Conservation (phyloP, 352 stramenopile species). For the Sclerospora graminicola region DNA sequence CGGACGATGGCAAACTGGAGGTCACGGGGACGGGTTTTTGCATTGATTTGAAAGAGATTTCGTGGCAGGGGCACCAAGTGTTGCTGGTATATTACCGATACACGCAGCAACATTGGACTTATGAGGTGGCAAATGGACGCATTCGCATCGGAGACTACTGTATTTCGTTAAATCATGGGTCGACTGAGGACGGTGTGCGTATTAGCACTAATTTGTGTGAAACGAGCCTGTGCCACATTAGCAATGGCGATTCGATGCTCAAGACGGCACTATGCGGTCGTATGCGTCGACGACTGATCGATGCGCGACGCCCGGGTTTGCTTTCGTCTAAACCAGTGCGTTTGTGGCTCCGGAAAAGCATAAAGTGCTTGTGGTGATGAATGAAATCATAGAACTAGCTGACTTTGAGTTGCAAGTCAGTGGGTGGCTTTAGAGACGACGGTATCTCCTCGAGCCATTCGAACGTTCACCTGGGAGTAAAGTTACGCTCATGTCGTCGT, state of each 20-base stretch:
- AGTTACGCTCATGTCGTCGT: background rate
- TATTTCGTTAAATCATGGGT: no score
- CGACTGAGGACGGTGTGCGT: no score
- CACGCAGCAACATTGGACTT: no score
- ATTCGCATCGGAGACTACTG: slow-evolving; percentile 60
- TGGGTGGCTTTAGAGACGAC: slow-evolving; percentile 35
- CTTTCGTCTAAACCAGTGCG: slow-evolving; percentile 55
- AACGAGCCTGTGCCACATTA: slow-evolving; percentile 27
- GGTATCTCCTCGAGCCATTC: slow-evolving; percentile 38
- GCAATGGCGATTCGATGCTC: slow-evolving; percentile 42
- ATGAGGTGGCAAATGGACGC: slow-evolving; percentile 24
- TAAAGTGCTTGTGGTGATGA: slow-evolving; percentile 74
- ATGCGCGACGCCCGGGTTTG: slow-evolving; percentile 71
- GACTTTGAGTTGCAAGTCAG: slow-evolving; percentile 50
- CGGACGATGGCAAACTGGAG: no score
- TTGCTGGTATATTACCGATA: slow-evolving; percentile 58
- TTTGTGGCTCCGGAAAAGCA: slow-evolving; percentile 67
- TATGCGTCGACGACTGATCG: slow-evolving; percentile 27
- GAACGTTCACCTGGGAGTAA: slow-evolving; percentile 58
- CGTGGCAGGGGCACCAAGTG: slow-evolving; percentile 48
- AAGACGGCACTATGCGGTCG: slow-evolving; percentile 44
- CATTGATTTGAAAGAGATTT: no score
- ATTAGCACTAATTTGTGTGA: slow-evolving; percentile 49
- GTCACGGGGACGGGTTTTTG: no score
- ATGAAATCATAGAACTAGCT: slow-evolving; percentile 74